These are phyloP conservation scores for Allium sativum DNA, from an alignment of 106 monocot species.

Conservation along the genomic window DNA sequence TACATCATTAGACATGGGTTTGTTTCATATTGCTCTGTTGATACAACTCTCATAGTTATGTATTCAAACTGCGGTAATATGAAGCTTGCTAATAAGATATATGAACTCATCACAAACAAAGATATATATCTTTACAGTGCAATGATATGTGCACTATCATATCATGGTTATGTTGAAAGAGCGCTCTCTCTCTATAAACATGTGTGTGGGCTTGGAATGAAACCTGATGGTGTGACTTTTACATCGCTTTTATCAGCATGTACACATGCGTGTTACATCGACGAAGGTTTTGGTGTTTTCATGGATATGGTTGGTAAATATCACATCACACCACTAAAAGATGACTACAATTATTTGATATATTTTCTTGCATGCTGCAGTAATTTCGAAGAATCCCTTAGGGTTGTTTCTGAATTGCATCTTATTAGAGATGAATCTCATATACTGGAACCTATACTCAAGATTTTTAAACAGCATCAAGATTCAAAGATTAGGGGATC, in stretches of 20 bases:
- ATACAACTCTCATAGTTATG: constrained; percentile 26
- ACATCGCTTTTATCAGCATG: constrained; percentile 22
- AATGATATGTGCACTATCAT: constrained; percentile 19
- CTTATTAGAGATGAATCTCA: constrained; percentile 10
- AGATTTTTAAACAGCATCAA: constrained; percentile 10
- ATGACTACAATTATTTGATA: constrained; percentile 20
- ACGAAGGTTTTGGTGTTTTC: constrained; percentile 21
- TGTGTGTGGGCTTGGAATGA: constrained; percentile 10
- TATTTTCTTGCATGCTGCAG: constrained; percentile 12
- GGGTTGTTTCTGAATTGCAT: constrained; percentile 12
- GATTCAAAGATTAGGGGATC: constrained; percentile 4
- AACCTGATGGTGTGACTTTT: constrained; percentile 21
- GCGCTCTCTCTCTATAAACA: constrained; percentile 9
- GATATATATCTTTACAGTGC: constrained; percentile 18
- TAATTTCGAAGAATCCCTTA: constrained; percentile 10
- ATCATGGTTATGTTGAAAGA: constrained; percentile 18
- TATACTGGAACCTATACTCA: constrained; percentile 16
- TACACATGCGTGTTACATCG: constrained; percentile 14
- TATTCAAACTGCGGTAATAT: constrained; percentile 37
- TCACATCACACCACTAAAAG: constrained; percentile 6
- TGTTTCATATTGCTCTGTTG: constrained; percentile 9
- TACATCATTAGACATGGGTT: constrained; percentile 18
- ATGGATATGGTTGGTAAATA: constrained; percentile 12
- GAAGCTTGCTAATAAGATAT: constrained; percentile 11
- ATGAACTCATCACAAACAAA: constrained; percentile 11